Base-by-base conservation (phyloP, 2,329 filamentous ascomycete species). In the Thermoascus crustaceus region DNA sequence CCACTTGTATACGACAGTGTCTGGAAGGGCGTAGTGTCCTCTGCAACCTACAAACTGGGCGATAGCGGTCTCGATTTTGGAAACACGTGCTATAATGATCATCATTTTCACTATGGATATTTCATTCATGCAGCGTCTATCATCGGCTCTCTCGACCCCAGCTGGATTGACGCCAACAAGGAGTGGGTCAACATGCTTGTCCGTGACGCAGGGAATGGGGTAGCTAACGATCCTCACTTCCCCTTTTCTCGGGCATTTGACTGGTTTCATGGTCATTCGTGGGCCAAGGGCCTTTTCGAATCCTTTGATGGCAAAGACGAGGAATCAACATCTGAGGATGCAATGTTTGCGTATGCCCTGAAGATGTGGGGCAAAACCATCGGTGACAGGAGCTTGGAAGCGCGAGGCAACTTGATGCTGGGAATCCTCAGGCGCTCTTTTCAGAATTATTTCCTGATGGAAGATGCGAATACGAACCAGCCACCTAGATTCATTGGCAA, bases 221-320 rank as follows among this genome's bases (percentile, higher is more conserved):
- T 75, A 47, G 54, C 69, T 2, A 57, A 72, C 11, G 88, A 94
- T 54, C 68, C 71, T 18, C 77, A 77, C 48, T 96, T 93, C 59
- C 88, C 89, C 0, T 80, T 85, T 47, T 88, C 75, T 42, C 76
- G 91, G 32, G 76, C 71, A 38, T 96, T 95, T 53, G 91, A 96
- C 61, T 95, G 86, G 85, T 96, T 80, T 58, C 79, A 93, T 52
- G 91, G 89, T 2, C 91, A 96, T 68, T 87, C 82, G 39, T 95
- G 89, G 86, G 89, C 89, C 2, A 86, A 72, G 51, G 68, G 65
- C 1, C 55, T 75, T 1, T 71, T 67, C 42, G 66, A 68, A 27
- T 73, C 70, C 11, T 67, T 63, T 4, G 72, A 75, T 35, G 71
- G 70, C 5, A 72, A 71, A 40, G 69, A 72, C 25, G 61, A 71